Evolutionary conservation across 2,329 filamentous ascomycete species (phyloP).

Genomic region (Onygenales sp.): DNA sequence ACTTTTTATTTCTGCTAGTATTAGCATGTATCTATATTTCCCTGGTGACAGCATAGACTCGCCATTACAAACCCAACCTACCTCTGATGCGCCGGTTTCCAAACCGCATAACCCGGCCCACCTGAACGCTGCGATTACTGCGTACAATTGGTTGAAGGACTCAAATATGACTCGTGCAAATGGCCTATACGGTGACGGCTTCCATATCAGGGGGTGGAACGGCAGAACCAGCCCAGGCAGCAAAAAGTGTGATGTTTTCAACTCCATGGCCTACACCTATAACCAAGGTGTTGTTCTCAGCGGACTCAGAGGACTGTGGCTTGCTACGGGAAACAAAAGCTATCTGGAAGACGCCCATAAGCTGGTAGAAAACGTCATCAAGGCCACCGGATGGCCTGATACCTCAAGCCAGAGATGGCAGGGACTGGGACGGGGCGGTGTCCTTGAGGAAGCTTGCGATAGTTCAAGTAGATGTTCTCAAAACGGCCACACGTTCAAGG

Average conservation of each 20-base stretch:
- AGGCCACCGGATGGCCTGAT: slow-evolving; percentile 64
- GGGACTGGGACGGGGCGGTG: slow-evolving; percentile 67
- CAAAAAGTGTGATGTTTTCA: slow-evolving; percentile 65
- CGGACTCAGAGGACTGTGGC: slow-evolving; percentile 70
- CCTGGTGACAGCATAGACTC: slow-evolving; percentile 68
- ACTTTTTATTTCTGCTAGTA: slow-evolving; percentile 73
- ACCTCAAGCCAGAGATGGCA: slow-evolving; percentile 47
- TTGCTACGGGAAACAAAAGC: slow-evolving; percentile 58
- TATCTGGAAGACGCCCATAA: slow-evolving; percentile 72
- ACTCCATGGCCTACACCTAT: slow-evolving; percentile 90
- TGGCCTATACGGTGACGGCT: slow-evolving; percentile 78
- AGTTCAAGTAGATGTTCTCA: slow-evolving; percentile 65
- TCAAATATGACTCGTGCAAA: slow-evolving; percentile 68
- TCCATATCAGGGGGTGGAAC: slow-evolving; percentile 63
- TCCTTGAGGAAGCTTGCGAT: slow-evolving; percentile 81
- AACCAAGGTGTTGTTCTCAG: slow-evolving; percentile 88
- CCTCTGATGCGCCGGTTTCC: slow-evolving; percentile 18
- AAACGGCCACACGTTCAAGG: slow-evolving; percentile 83
- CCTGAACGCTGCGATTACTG: slow-evolving; percentile 63
- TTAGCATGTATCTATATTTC: slow-evolving; percentile 83
- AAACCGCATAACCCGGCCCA: slow-evolving; percentile 52
- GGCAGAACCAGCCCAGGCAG: slow-evolving; percentile 52
- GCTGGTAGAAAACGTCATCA: slow-evolving; percentile 65
- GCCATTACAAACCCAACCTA: slow-evolving; percentile 36
- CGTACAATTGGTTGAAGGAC: slow-evolving; percentile 68